Percentiles rank a stretch among this genome's conserved stretches.
Conservation (phyloP, 1,284 basidiomycete species). For the Irpex rosettiformis region DNA sequence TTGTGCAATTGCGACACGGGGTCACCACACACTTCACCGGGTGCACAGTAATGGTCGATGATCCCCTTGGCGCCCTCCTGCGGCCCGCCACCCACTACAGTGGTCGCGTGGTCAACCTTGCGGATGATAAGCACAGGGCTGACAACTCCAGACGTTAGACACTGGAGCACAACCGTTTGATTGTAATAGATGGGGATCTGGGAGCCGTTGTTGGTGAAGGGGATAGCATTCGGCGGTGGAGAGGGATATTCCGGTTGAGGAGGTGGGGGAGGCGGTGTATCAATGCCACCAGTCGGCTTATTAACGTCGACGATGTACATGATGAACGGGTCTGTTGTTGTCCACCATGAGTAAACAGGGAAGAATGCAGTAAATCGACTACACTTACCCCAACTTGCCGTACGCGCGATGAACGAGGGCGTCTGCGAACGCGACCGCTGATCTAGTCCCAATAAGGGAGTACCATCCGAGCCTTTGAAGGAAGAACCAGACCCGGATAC, state of each 20-base stretch:
- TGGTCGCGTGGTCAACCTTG: constrained; percentile 89
- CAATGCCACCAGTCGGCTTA: constrained; percentile 70
- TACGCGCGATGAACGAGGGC: constrained; percentile 81
- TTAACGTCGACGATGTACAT: constrained; percentile 92
- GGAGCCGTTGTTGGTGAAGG: constrained; percentile 75
- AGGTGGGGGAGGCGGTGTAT: constrained; percentile 72
- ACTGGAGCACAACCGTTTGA: constrained; percentile 93
- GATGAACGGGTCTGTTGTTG: constrained; percentile 75
- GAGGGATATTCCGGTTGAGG: constrained; percentile 84
- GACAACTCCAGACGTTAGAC: constrained; percentile 89
- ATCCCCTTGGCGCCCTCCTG: constrained; percentile 81
- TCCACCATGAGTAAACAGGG: constrained; percentile 1
- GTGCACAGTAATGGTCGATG: constrained; percentile 74
- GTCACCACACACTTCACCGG: constrained; percentile 88
- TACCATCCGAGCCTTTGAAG: constrained; percentile 88
- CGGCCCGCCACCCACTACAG: constrained; percentile 84
- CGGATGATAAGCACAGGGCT: constrained; percentile 92
- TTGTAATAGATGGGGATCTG: constrained; percentile 93
- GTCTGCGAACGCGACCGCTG: constrained; percentile 67
- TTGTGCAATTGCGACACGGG: constrained; percentile 95
- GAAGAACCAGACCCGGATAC: constrained; percentile 88
- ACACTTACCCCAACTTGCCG: constrained; percentile 76
- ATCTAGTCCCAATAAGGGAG: constrained; percentile 77
- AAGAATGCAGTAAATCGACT: constrained; percentile 1
- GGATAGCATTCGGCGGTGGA: constrained; percentile 85